These are phyloP conservation scores for Chaetoceros tenuissimus DNA, from an alignment of 108 stramenopile genomes.

Conservation along the genomic window DNA sequence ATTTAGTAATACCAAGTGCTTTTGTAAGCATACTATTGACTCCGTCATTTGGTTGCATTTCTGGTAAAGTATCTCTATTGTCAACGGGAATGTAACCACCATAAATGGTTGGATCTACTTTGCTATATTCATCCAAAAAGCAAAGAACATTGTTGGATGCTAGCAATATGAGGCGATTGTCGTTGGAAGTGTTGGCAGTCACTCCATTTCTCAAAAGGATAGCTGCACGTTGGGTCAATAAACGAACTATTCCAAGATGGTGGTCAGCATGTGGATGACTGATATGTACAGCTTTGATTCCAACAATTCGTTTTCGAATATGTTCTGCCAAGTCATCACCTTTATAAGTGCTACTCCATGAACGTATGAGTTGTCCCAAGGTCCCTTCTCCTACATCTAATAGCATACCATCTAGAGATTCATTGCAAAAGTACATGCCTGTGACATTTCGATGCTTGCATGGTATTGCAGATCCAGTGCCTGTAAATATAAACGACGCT, in stretches of 20 bases:
- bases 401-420: slow-evolving; percentile 57
- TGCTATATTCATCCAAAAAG: slow-evolving; percentile 73
- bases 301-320: slow-evolving; percentile 7
- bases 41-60: slow-evolving; percentile 11
- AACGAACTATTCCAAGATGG: slow-evolving; percentile 84
- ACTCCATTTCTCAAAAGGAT: slow-evolving; percentile 13
- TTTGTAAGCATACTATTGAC: slow-evolving; percentile 28
- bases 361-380: slow-evolving; percentile 82
- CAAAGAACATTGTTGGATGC: slow-evolving; percentile 63
- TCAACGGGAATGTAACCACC: slow-evolving; percentile 62
- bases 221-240: slow-evolving; percentile 57
- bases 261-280: slow-evolving; percentile 98
- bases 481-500: slow-evolving; percentile 68
- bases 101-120: slow-evolving; percentile 40
- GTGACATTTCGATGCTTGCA: slow-evolving; percentile 97
- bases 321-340: slow-evolving; percentile 3
- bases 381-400: slow-evolving; percentile 96
- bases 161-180: slow-evolving; percentile 74
- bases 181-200: neutral
- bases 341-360: slow-evolving; percentile 22
- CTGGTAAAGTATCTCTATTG: slow-evolving; percentile 42
- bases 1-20: slow-evolving; percentile 43
- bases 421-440: slow-evolving; percentile 66
- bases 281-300: slow-evolving; percentile 88
- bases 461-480: slow-evolving; percentile 96